These are phyloP conservation scores for Phytomonas sp. DNA, from an alignment of 208 protist genomes.

Conservation along the genomic window DNA sequence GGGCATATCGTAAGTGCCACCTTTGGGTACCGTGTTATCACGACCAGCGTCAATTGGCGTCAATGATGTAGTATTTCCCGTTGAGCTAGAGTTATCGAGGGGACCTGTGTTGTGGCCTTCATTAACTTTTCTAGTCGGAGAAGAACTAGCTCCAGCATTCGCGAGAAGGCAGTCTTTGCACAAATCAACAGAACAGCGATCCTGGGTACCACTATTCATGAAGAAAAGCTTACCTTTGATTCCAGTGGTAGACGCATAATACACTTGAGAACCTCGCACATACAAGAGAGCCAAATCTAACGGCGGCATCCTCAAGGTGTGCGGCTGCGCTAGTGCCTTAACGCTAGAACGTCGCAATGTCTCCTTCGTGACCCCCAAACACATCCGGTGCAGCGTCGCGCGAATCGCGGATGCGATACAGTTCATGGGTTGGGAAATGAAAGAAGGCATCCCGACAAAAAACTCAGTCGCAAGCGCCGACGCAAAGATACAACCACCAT, in stretches of 20 bases:
- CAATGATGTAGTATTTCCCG: neutral
- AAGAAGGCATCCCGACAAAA: conserved; percentile 42
- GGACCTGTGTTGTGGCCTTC: neutral
- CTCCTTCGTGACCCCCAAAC: conserved; percentile 11
- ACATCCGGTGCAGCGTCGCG: conserved; percentile 50
- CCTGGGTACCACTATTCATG: conserved; percentile 12
- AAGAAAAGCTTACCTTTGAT: conserved; percentile 44
- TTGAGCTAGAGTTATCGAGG: neutral
- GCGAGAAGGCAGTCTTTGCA: conserved; percentile 15
- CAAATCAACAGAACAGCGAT: conserved; percentile 18
- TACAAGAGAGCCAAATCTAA: conserved; percentile 50
- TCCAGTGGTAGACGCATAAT: conserved; percentile 37
- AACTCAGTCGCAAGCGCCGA: conserved; percentile 44
- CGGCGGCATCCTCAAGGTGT: conserved; percentile 25
- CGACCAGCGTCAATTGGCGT: neutral
- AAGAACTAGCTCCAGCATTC: neutral
- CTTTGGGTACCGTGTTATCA: neutral
- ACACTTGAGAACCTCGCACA: conserved; percentile 44
- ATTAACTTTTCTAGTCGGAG: neutral
- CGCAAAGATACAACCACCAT: conserved; percentile 28
- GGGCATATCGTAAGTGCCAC: neutral
- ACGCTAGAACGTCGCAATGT: neutral
- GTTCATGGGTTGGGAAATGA: conserved; percentile 33
- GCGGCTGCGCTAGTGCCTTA: neutral
- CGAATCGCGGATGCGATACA: conserved; percentile 32